Percentiles rank a stretch among this genome's conserved stretches.
phyloP scores from a whole-genome alignment of 2,329 filamentous ascomycete genomes.

The Aspergillus novoparasiticus region DNA sequence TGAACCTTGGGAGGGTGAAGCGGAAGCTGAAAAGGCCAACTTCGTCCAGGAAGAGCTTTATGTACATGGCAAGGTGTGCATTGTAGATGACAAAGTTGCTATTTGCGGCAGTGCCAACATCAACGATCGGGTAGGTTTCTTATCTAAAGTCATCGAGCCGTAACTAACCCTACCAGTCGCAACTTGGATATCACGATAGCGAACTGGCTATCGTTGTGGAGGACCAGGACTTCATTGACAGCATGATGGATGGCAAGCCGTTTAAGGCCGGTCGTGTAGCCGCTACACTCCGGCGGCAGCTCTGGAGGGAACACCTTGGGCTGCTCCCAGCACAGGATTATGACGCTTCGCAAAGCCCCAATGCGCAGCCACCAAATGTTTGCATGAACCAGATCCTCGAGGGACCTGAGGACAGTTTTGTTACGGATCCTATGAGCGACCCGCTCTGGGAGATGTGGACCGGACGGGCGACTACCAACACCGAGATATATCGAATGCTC shows the following conservation, averaged over 20 bases:
- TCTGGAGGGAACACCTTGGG: slow-evolving; percentile 91
- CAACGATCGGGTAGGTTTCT: slow-evolving; percentile 58
- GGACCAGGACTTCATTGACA: slow-evolving; percentile 70
- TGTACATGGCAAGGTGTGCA: slow-evolving; percentile 83
- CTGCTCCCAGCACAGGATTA: slow-evolving; percentile 72
- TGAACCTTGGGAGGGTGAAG: slow-evolving; percentile 74
- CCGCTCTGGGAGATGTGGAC: slow-evolving; percentile 74
- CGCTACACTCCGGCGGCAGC: slow-evolving; percentile 75
- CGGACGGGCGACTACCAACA: slow-evolving; percentile 72
- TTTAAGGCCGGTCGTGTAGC: slow-evolving; percentile 77
- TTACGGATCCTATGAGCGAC: slow-evolving; percentile 71
- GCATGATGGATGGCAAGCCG: slow-evolving; percentile 70
- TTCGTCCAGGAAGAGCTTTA: slow-evolving; percentile 97
- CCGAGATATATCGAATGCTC: slow-evolving; percentile 74
- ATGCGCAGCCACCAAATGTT: slow-evolving; percentile 73
- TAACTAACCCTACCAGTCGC: slow-evolving; percentile 52
- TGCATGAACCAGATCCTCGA: slow-evolving; percentile 74
- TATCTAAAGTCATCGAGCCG: neutral
- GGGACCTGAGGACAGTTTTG: slow-evolving; percentile 67
- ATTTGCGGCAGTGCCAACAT: slow-evolving; percentile 78
- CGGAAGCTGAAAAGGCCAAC: slow-evolving; percentile 77
- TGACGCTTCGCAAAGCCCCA: slow-evolving; percentile 67
- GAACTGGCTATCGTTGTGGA: slow-evolving; percentile 91
- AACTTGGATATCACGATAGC: slow-evolving; percentile 81
- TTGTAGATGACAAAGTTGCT: slow-evolving; percentile 78